A percentile compares a stretch with the other conserved stretches of the same genome.
These are phyloP conservation scores for Opeltia flavorubescens DNA, from an alignment of 495 filamentous ascomycete species.

Conservation along the genomic window DNA sequence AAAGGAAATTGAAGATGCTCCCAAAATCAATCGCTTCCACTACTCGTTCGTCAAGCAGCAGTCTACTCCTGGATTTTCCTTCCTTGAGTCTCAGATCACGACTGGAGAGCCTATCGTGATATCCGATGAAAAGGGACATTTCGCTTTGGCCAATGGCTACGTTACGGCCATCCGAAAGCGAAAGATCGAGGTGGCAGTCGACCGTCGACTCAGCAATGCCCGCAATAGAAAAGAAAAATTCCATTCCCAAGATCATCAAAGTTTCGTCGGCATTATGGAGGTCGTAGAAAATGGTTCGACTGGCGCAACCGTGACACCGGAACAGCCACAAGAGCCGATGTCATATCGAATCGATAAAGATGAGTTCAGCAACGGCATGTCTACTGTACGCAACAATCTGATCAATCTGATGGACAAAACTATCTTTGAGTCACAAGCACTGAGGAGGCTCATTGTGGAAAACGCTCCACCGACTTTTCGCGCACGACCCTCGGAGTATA, in stretches of 20 bases:
- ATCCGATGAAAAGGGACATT: slow-evolving; percentile 92
- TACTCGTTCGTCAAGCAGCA: slow-evolving; percentile 69
- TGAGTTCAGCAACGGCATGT: slow-evolving; percentile 96
- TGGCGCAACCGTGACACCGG: slow-evolving; percentile 18
- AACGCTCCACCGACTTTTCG: slow-evolving; percentile 60
- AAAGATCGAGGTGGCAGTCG: slow-evolving; percentile 73
- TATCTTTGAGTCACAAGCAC: slow-evolving; percentile 52
- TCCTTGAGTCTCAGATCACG: slow-evolving; percentile 79
- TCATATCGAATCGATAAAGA: slow-evolving; percentile 89
- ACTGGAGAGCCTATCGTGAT: slow-evolving; percentile 86
- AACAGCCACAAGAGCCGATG: slow-evolving; percentile 41
- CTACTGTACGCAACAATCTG: slow-evolving; percentile 82
- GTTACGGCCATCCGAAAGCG: slow-evolving; percentile 59
- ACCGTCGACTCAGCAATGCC: slow-evolving; percentile 75
- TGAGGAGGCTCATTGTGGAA: slow-evolving; percentile 68
- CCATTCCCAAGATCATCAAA: slow-evolving; percentile 59
- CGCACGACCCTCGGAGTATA: slow-evolving; percentile 41
- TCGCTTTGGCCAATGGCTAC: slow-evolving; percentile 83
- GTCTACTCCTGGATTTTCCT: slow-evolving; percentile 48
- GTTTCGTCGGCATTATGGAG: slow-evolving; percentile 86
- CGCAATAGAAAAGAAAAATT: slow-evolving; percentile 63
- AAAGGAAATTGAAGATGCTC: slow-evolving; percentile 45
- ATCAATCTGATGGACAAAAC: slow-evolving; percentile 80
- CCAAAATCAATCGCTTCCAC: slow-evolving; percentile 78
- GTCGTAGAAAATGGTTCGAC: slow-evolving; percentile 39